Base-by-base conservation (phyloP, 805 yeast genomes). In the Saccharomycopsis javanensis region DNA sequence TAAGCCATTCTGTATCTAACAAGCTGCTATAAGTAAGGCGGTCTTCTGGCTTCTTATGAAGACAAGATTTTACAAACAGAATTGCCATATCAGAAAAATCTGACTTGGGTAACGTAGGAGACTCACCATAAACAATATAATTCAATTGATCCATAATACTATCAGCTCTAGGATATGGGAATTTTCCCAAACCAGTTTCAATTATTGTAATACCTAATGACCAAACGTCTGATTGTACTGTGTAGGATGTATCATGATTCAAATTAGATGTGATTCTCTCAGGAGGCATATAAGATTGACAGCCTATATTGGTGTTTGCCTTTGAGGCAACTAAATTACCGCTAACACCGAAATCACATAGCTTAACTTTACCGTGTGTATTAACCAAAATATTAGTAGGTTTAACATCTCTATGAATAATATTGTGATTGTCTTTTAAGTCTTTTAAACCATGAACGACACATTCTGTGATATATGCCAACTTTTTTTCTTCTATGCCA, bases 221-320 rank as follows among this genome's bases (percentile, higher is more conserved):
- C 99, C 99, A 92, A 60, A 92, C 82, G 71, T 92, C 99, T 8
- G 96, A 85, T 67, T 92, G 97, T 3, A 90, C 96, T 1, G 97
- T 83, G 70, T 92, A 92, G 0, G 94, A 81, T 7, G 80, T 76
- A 63, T 82, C 91, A 66, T 86, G 90, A 1, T 90, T 37, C 15
- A 74, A 82, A 60, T 78, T 65, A 0, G 87, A 80, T 66, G 84
- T 83, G 64, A 94, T 94, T 66, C 99, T 79, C 68, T 92, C 99
- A 1, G 99, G 99, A 1, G 98, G 98, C 98, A 94, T 94, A 70
- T 92, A 92, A 1, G 96, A 86, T 71, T 94, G 99, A 71, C 99
- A 92, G 4, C 99, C 99, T 63, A 92, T 89, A 65, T 94, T 92
- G 0, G 99, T 92, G 65, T 89, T 83, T 15, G 98, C 98, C 64